A percentile compares a stretch with the other conserved stretches of the same genome.
These are phyloP conservation scores for Penicillium goetzii DNA, from an alignment of 495 filamentous ascomycete genomes.

Conservation along the genomic window DNA sequence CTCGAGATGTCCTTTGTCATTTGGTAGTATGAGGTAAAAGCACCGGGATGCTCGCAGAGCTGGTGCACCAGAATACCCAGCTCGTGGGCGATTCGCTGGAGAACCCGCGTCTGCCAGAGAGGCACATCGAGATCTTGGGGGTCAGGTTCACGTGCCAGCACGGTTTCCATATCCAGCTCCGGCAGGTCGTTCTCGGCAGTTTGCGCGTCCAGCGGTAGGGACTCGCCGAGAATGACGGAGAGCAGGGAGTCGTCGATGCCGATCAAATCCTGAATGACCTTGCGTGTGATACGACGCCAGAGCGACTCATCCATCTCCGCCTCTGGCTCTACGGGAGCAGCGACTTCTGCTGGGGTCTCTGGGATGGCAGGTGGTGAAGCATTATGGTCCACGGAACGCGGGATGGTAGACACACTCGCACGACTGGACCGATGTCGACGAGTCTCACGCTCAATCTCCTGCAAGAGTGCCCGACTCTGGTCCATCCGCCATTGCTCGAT, in stretches of 20 bases:
- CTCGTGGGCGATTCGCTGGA: constrained; percentile 84
- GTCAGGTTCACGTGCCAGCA: constrained; percentile 40
- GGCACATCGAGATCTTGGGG: constrained; percentile 48
- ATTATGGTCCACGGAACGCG: constrained; percentile 26
- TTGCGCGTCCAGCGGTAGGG: constrained; percentile 53
- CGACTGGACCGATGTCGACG: constrained; percentile 57
- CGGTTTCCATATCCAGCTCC: constrained; percentile 37
- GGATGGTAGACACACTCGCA: constrained; percentile 38
- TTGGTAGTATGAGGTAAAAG: constrained; percentile 75
- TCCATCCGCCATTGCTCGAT: constrained; percentile 93
- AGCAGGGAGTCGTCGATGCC: constrained; percentile 87
- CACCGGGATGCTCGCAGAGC: constrained; percentile 77
- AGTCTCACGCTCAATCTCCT: constrained; percentile 88
- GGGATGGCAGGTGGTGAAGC: constrained; percentile 26
- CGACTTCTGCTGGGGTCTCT: constrained; percentile 25
- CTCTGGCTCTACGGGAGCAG: constrained; percentile 26
- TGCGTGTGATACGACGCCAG: constrained; percentile 80
- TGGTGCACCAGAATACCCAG: constrained; percentile 82
- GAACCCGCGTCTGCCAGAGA: constrained; percentile 74
- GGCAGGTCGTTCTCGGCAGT: neutral
- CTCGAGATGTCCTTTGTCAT: constrained; percentile 44
- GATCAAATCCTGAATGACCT: constrained; percentile 85
- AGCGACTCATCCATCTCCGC: constrained; percentile 61
- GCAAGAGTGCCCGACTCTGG: constrained; percentile 80
- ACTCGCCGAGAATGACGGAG: constrained; percentile 85